phyloP scores from a whole-genome alignment of 352 stramenopile species.

The Paralagenidium karlingii region DNA sequence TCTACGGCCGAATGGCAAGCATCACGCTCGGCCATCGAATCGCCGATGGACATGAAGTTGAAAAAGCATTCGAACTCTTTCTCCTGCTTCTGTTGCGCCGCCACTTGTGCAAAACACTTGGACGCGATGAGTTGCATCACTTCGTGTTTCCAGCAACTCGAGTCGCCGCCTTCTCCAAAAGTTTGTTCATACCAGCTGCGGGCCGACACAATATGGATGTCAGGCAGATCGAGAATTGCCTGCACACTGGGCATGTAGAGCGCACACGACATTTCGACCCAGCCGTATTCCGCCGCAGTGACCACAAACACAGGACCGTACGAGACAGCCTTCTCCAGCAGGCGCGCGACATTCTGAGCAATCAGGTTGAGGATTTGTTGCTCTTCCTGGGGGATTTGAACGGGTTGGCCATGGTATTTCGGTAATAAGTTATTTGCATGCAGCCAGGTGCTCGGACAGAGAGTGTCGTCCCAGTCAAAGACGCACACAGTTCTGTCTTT shows the following conservation, averaged over 20 bases:
- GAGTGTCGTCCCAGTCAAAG: constrained; percentile 83
- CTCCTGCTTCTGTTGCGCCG: constrained; percentile 2
- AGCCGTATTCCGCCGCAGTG: constrained; percentile 67
- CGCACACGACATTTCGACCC: constrained; percentile 73
- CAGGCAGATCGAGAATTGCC: constrained; percentile 43
- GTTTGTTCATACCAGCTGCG: constrained; percentile 81
- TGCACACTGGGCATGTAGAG: constrained; percentile 62
- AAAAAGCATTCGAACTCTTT: constrained; percentile 30
- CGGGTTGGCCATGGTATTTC: constrained; percentile 66
- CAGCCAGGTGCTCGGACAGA: constrained; percentile 79
- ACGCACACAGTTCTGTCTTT: constrained; percentile 77
- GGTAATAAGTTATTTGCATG: constrained; percentile 67
- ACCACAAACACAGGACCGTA: constrained; percentile 81
- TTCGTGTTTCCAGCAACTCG: constrained; percentile 72
- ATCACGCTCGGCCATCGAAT: constrained; percentile 81
- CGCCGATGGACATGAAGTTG: constrained; percentile 71
- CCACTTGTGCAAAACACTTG: constrained; percentile 52
- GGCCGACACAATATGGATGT: constrained; percentile 79
- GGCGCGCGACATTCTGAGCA: constrained; percentile 36
- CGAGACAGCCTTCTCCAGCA: constrained; percentile 58
- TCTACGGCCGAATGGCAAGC: constrained; percentile 61
- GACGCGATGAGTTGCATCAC: constrained; percentile 78
- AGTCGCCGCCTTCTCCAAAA: constrained; percentile 62
- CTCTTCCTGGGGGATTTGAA: constrained; percentile 35
- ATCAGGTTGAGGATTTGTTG: constrained; percentile 45